Evolutionary conservation across 345 rosid genomes (phyloP), one percentile per base, ranked within the genome.

Genomic region (Acer negundo): DNA sequence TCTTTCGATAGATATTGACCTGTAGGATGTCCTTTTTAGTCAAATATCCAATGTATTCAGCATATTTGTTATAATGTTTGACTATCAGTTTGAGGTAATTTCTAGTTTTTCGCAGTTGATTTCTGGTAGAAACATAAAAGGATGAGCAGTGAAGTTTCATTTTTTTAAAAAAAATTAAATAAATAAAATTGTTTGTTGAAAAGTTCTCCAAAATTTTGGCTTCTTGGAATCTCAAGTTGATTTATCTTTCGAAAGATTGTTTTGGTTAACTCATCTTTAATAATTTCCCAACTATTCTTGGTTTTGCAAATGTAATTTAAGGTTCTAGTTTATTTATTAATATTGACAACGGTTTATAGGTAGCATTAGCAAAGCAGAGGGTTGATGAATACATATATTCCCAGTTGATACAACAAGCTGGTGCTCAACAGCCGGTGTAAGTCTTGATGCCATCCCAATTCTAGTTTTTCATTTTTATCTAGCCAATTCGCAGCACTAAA

Each of bases 311-410:
- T 62, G 13, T 10, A 51, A 38, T 76, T 4, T 0, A 6, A 44
- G 22, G 15, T 63, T 42, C 55, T 70, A 4, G 67, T 46, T 55
- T 55, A n/a, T n/a, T 10, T n/a, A 63, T 62, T 19, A 23, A 9
- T 40, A 20, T 35, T 64, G 74, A 61, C 23, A 23, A 22, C 74
- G 62, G 7, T 40, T 81, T 1, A 40, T 79, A 89, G 91, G 91
- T 91, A 26, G 93, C 93, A 42, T 75, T 91, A 80, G 93, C 95
- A 67, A 91, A 89, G 80, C 91, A 86, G 84, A 82, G 84, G 76
- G 90, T 91, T n/a, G 93, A 89, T 67, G 94, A 89, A 62, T 87
- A 86, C 88, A 85, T 89, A 42, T 87, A 82, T 78, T 86, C 89
- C 65, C 93, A 89, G 79, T 68, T 86, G 82, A 77, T 84, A 62